These are phyloP conservation scores for Spathaspora gorwiae DNA, from an alignment of 805 yeast species.

Conservation along the genomic window DNA sequence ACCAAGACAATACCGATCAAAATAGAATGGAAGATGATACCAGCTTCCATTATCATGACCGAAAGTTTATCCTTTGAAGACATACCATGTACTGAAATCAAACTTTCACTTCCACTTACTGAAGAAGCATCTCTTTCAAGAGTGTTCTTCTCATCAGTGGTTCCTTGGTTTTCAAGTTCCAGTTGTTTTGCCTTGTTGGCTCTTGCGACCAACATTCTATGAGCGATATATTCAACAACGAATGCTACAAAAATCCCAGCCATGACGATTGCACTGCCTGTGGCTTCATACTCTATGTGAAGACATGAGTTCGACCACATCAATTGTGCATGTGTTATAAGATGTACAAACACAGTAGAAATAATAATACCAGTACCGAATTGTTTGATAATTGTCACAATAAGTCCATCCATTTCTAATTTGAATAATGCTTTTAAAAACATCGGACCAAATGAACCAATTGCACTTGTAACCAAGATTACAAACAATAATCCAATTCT, in stretches of 20 bases:
- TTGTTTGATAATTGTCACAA: slow-evolving; percentile 13
- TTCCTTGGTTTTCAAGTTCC: not conserved
- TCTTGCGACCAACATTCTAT: slow-evolving; percentile 9
- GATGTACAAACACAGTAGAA: slow-evolving; percentile 30
- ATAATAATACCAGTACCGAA: slow-evolving; percentile 30
- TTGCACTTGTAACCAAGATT: slow-evolving; percentile 26
- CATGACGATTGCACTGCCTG: slow-evolving; percentile 23
- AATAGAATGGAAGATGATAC: slow-evolving; percentile 29
- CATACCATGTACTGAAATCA: slow-evolving; percentile 1
- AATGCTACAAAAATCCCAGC: slow-evolving; percentile 25
- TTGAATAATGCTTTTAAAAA: slow-evolving; percentile 17
- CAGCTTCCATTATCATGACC: slow-evolving; percentile 18
- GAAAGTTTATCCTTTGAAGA: slow-evolving; percentile 11
- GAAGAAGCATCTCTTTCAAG: not conserved
- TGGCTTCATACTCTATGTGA: slow-evolving; percentile 19
- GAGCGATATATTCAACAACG: slow-evolving; percentile 17
- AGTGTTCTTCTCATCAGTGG: slow-evolving; percentile 1
- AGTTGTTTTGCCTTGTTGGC: not conserved
- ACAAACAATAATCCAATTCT: slow-evolving; percentile 31
- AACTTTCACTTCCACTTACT: not conserved
- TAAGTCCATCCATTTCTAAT: slow-evolving; percentile 9
- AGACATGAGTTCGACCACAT: slow-evolving; percentile 25
- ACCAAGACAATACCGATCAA: slow-evolving; percentile 25
- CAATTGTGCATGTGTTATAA: slow-evolving; percentile 23
- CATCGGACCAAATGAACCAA: slow-evolving; percentile 32